Conservation (phyloP, 2,329 filamentous ascomycete species). For the Reticulascus tulasneorum region DNA sequence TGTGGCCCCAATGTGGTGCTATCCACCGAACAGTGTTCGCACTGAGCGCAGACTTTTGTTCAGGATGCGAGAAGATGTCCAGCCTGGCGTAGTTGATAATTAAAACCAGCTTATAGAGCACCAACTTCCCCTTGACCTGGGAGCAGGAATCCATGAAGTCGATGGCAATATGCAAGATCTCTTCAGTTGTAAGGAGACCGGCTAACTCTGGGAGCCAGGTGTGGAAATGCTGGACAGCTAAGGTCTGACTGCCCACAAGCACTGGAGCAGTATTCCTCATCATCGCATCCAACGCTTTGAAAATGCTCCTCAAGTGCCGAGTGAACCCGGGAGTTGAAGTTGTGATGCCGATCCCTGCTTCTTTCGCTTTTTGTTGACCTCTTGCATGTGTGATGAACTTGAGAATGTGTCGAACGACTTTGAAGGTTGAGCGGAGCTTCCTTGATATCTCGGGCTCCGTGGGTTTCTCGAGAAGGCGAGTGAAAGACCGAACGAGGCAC, state of each 20-base stretch:
- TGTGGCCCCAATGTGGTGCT: constrained; percentile 85
- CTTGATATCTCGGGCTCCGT: constrained; percentile 79
- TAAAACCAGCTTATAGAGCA: constrained; percentile 86
- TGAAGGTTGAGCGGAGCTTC: constrained; percentile 85
- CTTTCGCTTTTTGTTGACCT: constrained; percentile 82
- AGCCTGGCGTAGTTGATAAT: constrained; percentile 88
- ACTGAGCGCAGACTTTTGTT: constrained; percentile 69
- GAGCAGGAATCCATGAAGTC: constrained; percentile 92
- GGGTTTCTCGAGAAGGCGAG: constrained; percentile 75
- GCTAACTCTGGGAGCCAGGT: constrained; percentile 92
- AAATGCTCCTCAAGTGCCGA: constrained; percentile 78
- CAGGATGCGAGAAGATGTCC: constrained; percentile 73
- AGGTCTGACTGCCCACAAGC: constrained; percentile 87
- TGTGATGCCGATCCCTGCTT: constrained; percentile 80
- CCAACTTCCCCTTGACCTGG: constrained; percentile 81
- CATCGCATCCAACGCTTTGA: constrained; percentile 82
- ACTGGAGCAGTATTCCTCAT: constrained; percentile 85
- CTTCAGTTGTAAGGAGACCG: constrained; percentile 70
- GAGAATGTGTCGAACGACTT: constrained; percentile 87
- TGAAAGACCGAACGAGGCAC: constrained; percentile 82
- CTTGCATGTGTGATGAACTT: constrained; percentile 92
- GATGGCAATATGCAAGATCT: constrained; percentile 86
- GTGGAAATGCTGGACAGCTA: constrained; percentile 94
- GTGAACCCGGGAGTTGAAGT: constrained; percentile 67
- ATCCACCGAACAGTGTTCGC: constrained; percentile 88